Conservation (phyloP, 371 early-diverging fungal genomes). For the Rhizopus stolonifer region DNA sequence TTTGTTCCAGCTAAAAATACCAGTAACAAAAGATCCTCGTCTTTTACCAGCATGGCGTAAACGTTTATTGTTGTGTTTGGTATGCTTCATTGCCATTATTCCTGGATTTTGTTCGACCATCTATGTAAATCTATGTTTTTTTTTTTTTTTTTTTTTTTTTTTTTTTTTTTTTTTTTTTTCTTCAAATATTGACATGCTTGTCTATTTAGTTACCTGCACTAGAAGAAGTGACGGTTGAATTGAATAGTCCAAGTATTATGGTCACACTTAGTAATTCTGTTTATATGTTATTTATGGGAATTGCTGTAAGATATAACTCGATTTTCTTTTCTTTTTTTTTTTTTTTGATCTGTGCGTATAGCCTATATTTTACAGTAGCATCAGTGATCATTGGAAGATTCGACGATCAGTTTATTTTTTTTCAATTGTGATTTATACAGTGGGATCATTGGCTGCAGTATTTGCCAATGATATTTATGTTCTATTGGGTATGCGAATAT, state of each 20-base stretch:
- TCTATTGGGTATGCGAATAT: conserved; percentile 64
- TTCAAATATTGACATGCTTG: neutral
- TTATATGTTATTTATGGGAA: conserved; percentile 66
- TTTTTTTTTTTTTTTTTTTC: neutral
- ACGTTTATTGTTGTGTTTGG: conserved; percentile 33
- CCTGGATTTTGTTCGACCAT: conserved; percentile 54
- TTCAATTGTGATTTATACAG: conserved; percentile 60
- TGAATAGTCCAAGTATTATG: conserved; percentile 43
- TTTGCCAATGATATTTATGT: conserved; percentile 58
- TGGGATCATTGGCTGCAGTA: conserved; percentile 69
- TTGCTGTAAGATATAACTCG: too few species aligned
- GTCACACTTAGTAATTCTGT: conserved; percentile 60
- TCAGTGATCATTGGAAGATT: conserved; percentile 69
- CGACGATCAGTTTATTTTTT: conserved; percentile 66
- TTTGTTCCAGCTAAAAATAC: conserved; percentile 11
- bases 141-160: neutral
- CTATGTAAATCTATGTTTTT: conserved; percentile 25
- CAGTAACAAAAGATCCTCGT: conserved; percentile 35
- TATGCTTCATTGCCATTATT: conserved; percentile 45
- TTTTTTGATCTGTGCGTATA: too few species aligned
- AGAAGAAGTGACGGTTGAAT: conserved; percentile 32
- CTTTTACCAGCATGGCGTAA: conserved; percentile 40
- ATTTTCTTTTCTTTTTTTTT: too few species aligned
- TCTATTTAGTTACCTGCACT: conserved; percentile 51
- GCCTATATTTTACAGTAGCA: conserved; percentile 68